Base-by-base conservation (phyloP, 2,329 filamentous ascomycete species). In the Stylonectria norvegica region DNA sequence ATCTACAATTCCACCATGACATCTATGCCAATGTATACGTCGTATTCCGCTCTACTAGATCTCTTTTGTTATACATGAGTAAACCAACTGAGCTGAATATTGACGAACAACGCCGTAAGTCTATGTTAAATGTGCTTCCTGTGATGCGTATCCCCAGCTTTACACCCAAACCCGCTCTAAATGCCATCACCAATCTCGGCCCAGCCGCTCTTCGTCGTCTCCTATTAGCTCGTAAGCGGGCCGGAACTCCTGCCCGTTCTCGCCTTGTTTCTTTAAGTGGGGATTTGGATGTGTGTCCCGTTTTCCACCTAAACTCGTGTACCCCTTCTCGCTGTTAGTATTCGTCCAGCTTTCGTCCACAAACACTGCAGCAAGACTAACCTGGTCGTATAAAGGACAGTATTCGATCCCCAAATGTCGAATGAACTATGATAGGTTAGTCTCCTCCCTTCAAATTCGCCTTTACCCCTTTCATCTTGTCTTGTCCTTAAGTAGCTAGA, bases 211-310 rank as follows among this genome's bases (percentile, higher is more conserved):
- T 57, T 87, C 85, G 27, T 83, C 71, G 61, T 94, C 89, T 45
- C 82, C 78, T 36, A 76, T 72, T 52, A 93, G 66, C 60, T 88
- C 84, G 60, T 89, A 90, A 0, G 87, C 87, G 1, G 87, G 87
- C 36, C 78, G 70, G 59, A 85, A 91, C 12, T 57, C 61, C 25
- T 58, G 62, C 17, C 53, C 60, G 9, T 60, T 19, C 15, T 8
- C 57, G 12, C 57, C 56, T 10, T 58, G 61, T 36, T 50, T 55
- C 48, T 71, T 76, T 55, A 94, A 66, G 23, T 78, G 79, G 8
- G 93, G 93, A 60, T 98, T 98, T 0, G 89, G 90, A 49, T 86
- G 78, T 3, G 93, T 98, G 66, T 98, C 89, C 40, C 81, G 83
- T 17, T 81, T 89, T 3, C 93, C 91, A 15, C 93, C 93, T n/a